A percentile compares a stretch with the other conserved stretches of the same genome.
phyloP scores from a whole-genome alignment of 805 yeast genomes.

The Wickerhamomyces queroliae region DNA sequence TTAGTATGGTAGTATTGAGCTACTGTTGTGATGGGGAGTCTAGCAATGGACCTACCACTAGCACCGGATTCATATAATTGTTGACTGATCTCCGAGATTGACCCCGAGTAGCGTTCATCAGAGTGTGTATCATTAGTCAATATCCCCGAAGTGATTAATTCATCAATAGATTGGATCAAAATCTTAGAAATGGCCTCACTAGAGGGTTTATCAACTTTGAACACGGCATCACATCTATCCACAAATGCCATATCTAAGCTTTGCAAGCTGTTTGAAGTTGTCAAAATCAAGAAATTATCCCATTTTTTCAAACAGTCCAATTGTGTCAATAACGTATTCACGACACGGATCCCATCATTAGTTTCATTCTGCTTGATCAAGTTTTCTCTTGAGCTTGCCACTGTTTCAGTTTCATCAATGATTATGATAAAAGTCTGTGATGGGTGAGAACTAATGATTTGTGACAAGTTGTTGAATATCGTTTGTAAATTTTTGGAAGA shows the following conservation, averaged over 20 bases:
- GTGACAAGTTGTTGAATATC: constrained; percentile 29
- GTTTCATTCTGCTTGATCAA: constrained; percentile 33
- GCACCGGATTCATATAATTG: not conserved
- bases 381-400: constrained; percentile 34
- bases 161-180: constrained; percentile 22
- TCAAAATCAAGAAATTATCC: constrained; percentile 30
- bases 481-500: constrained; percentile 34
- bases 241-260: constrained; percentile 38
- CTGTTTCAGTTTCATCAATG: constrained; percentile 42
- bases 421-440: constrained; percentile 27
- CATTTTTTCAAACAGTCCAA: constrained; percentile 32
- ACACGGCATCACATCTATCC: constrained; percentile 36
- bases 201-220: constrained; percentile 30
- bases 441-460: constrained; percentile 13
- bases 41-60: not conserved
- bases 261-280: constrained; percentile 35
- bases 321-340: constrained; percentile 36
- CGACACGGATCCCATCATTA: constrained; percentile 36
- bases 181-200: constrained; percentile 24
- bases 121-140: constrained; percentile 1
- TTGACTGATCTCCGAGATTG: not conserved
- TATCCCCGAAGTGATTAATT: constrained; percentile 16
- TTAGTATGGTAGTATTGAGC: not conserved
- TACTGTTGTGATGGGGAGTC: not conserved
- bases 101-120: not conserved